phyloP scores from a whole-genome alignment of 1,284 basidiomycete species.

The Paramarasmius palmivorus region DNA sequence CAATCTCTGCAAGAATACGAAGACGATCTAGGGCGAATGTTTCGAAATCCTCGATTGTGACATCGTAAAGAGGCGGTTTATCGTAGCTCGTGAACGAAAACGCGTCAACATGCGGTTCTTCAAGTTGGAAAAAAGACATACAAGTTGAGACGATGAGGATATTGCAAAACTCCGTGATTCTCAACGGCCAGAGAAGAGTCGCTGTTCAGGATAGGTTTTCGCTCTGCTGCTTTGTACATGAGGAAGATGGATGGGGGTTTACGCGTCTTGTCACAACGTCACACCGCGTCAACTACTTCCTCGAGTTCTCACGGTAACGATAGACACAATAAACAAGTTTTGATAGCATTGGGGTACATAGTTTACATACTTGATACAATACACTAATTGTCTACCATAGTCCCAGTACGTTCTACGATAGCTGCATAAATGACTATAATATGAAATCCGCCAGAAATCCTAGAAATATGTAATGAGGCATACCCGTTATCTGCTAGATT shows the following conservation, averaged over 20 bases:
- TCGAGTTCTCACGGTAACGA: neutral
- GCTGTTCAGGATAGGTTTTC: slow-evolving; percentile 7
- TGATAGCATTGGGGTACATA: too few species aligned
- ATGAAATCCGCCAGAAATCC: too few species aligned
- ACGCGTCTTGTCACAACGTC: slow-evolving; percentile 8
- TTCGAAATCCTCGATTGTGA: slow-evolving; percentile 97
- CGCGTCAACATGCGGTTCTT: slow-evolving; percentile 7
- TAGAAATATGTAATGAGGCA: neutral
- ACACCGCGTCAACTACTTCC: too few species aligned
- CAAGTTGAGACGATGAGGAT: slow-evolving; percentile 83
- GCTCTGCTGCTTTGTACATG: slow-evolving; percentile 23
- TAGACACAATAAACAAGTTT: too few species aligned
- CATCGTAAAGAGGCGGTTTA: slow-evolving; percentile 83
- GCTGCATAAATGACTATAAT: too few species aligned
- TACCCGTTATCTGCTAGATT: neutral
- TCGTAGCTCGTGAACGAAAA: slow-evolving; percentile 65
- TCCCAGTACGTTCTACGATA: too few species aligned
- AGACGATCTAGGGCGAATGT: slow-evolving; percentile 88
- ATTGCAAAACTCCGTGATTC: slow-evolving; percentile 30
- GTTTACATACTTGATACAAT: too few species aligned
- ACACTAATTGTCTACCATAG: too few species aligned
- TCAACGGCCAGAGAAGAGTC: slow-evolving; percentile 1
- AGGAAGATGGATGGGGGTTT: neutral
- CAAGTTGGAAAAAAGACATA: slow-evolving; percentile 36
- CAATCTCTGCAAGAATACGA: slow-evolving; percentile 92